Evolutionary conservation across 2,329 filamentous ascomycete genomes (phyloP), one percentile per base, ranked within the genome.

Genomic region (Microsporum canis): DNA sequence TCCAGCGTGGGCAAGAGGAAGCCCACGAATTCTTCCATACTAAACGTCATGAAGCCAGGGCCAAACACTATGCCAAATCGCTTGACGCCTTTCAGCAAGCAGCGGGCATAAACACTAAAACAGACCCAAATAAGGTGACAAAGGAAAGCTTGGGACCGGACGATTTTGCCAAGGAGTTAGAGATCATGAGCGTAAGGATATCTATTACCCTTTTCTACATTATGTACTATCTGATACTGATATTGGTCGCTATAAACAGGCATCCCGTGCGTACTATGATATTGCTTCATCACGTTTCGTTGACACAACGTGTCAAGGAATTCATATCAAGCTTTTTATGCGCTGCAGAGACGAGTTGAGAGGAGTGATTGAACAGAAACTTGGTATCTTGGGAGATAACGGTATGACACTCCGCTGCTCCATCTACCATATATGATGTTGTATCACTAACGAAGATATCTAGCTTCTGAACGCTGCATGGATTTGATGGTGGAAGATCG

Each of bases 161-260:
- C 59, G 60, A 58, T 0, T 77, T 71, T 41, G 36, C 61, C 0
- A 70, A 71, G 7, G 76, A 78, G 58, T 57, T 78, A 0, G 69
- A 72, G 6, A 75, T 76, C 66, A 74, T 77, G 70, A 73, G 74
- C 1, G 75, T 77, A 68, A 65, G 73, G 68, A 10, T 3, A 34
- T 34, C 36, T 29, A 41, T 31, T 31, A n/a, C n/a, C 5, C 33
- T 5, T 49, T 12, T 14, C 8, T 33, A 14, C 17, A 41, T 58
- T 56, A 7, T 33, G n/a, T 43, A 12, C 56, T 0, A 17, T n/a
- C 5, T 29, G 0, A 5, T 17, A 39, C 6, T 3, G 5, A 10
- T 29, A 14, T 8, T 12, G 51, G 4, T 5, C 6, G 3, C 8
- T 29, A n/a, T n/a, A 33, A 23, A 34, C 63, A 75, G 74, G 70